A percentile compares a stretch with the other conserved stretches of the same genome.
phyloP scores from a whole-genome alignment of 2,329 filamentous ascomycete genomes.

The Xylariaceae sp. region DNA sequence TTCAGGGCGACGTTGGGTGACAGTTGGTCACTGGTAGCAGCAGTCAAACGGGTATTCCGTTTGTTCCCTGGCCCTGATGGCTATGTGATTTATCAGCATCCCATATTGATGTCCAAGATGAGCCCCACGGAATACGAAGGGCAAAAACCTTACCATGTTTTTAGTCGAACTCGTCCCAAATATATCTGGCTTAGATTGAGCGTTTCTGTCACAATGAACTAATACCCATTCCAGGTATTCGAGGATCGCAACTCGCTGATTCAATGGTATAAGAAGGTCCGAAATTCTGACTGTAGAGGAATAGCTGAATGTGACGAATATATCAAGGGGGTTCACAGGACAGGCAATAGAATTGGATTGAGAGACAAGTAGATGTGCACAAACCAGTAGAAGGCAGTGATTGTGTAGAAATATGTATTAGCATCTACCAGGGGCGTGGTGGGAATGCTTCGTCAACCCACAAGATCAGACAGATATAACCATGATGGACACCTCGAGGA shows the following conservation, averaged over 20 bases:
- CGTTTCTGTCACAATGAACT: neutral
- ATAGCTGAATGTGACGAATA: neutral
- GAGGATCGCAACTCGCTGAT: neutral
- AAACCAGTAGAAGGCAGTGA: neutral
- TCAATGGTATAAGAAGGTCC: neutral
- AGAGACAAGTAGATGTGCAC: neutral
- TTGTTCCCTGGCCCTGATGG: neutral
- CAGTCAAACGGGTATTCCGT: neutral
- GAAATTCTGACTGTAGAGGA: neutral
- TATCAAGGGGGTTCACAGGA: neutral
- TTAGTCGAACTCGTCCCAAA: neutral
- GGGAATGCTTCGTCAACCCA: neutral
- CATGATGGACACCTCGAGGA: neutral
- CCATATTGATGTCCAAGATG: neutral
- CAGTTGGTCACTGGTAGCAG: neutral
- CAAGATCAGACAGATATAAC: neutral
- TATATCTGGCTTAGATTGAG: neutral
- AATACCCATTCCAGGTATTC: neutral
- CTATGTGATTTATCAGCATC: slow-evolving; percentile 1
- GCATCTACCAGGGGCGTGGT: too few species aligned
- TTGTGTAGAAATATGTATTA: neutral
- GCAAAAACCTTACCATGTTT: slow-evolving; percentile 1
- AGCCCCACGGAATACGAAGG: neutral
- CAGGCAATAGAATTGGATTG: neutral
- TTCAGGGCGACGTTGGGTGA: neutral